phyloP scores from a whole-genome alignment of 2,329 filamentous ascomycete genomes.

The Meredithiella fracta region DNA sequence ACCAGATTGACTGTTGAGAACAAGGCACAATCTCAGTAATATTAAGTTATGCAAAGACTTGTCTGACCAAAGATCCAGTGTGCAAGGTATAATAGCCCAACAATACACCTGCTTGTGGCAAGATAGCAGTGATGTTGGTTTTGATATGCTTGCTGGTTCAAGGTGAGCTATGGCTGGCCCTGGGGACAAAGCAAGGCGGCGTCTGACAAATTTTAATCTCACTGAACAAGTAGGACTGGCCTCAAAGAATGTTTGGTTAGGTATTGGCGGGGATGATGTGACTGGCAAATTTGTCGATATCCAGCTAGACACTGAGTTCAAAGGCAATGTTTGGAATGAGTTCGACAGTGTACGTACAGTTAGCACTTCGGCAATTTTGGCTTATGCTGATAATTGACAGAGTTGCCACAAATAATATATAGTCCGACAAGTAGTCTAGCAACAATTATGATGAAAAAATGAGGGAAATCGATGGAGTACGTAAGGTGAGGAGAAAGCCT shows the following conservation, averaged over 20 bases:
- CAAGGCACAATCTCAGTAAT: background rate
- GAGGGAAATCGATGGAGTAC: too few relatives aligned
- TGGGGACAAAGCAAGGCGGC: background rate
- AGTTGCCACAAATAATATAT: too few relatives aligned
- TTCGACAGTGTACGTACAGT: too few relatives aligned
- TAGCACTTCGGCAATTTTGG: too few relatives aligned
- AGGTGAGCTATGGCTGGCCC: background rate
- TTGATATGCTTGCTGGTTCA: background rate
- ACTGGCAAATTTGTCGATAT: too few relatives aligned
- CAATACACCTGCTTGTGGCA: background rate
- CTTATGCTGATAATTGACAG: too few relatives aligned
- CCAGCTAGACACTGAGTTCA: too few relatives aligned
- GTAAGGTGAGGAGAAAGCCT: too few relatives aligned
- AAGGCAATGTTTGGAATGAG: too few relatives aligned
- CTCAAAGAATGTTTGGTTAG: background rate
- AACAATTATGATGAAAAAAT: too few relatives aligned
- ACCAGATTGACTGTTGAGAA: background rate
- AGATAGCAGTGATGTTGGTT: background rate
- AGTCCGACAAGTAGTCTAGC: too few relatives aligned
- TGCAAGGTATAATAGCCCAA: background rate
- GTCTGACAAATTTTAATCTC: background rate
- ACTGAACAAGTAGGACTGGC: background rate
- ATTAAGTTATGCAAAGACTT: background rate
- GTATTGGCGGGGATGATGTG: too few relatives aligned
- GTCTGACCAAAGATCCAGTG: background rate